Base-by-base conservation (phyloP, 2,329 filamentous ascomycete genomes). In the Metarhizium guizhouense region DNA sequence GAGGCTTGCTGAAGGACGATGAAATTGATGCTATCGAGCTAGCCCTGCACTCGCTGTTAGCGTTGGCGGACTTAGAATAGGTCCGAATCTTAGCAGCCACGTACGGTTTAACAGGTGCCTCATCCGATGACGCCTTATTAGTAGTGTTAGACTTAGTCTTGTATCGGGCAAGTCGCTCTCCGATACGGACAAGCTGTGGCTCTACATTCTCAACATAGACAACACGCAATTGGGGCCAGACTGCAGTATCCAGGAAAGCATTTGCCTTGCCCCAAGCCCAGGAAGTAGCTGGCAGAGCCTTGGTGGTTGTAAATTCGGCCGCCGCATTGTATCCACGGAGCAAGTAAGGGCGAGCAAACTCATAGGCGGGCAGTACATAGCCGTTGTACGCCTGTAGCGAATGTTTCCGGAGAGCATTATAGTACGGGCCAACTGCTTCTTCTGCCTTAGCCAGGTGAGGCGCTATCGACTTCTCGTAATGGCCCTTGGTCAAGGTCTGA, bases 131-230 rank as follows among this genome's bases (percentile, higher is more conserved):
- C 20, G 14, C 51, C 45, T 58, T 54, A 36, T 48, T 63, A 65
- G 58, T 64, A 43, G 57, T 63, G 59, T 68, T 71, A 6, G 64
- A 63, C 57, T 70, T 70, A 51, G 71, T 72, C 49, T 73, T 85
- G 70, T 91, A 89, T 51, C 87, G 79, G 45, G 91, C 92, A 11
- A 99, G 80, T 49, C 92, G 85, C 73, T 96, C 88, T 13, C 90
- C 89, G 64, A 99, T 97, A 64, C 91, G 90, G 56, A 93, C 82
- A 14, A 99, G 79, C 71, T 99, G 95, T 14, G 95, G 95, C 73
- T 97, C 92, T 3, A 99, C 92, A 63, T 95, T 96, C 66, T 96
- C 86, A 11, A 86, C 82, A 66, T 97, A 97, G 5, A 96, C 74
- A 14, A 88, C 79, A 30, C 87, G 84, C 11, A 96, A 60, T 60